These are phyloP conservation scores for Diddensiella caesifluorescens DNA, from an alignment of 805 yeast genomes.

Conservation along the genomic window DNA sequence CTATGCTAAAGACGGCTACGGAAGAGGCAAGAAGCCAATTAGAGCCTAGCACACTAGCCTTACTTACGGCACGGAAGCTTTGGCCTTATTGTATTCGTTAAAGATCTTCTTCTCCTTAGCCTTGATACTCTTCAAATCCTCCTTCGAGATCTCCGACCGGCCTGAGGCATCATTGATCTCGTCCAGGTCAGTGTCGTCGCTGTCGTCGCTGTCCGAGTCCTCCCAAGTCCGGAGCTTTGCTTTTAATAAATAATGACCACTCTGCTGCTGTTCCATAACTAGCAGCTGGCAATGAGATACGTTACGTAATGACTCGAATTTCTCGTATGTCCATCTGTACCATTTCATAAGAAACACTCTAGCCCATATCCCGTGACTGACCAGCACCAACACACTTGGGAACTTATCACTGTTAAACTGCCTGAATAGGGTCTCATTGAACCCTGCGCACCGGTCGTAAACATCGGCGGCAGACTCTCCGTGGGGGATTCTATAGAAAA, in stretches of 20 bases:
- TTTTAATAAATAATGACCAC: constrained; percentile 48
- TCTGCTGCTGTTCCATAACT: constrained; percentile 59
- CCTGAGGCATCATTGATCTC: constrained; percentile 15
- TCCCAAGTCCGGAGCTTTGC: constrained; percentile 72
- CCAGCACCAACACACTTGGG: constrained; percentile 77
- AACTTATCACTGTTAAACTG: constrained; percentile 65
- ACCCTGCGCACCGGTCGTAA: constrained; percentile 83
- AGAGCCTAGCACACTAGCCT: too few species aligned
- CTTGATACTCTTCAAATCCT: constrained; percentile 8
- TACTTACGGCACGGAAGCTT: too few species aligned
- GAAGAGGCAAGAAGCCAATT: constrained; percentile 70
- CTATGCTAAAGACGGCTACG: constrained; percentile 84
- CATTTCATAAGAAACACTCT: constrained; percentile 90
- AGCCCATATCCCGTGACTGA: constrained; percentile 93
- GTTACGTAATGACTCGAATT: constrained; percentile 76
- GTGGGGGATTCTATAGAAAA: constrained; percentile 83
- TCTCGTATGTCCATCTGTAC: constrained; percentile 90
- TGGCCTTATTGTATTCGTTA: constrained; percentile 11
- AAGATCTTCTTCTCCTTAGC: constrained; percentile 18
- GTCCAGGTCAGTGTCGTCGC: constrained; percentile 18
- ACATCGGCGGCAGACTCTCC: constrained; percentile 98
- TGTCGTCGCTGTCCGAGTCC: constrained; percentile 37
- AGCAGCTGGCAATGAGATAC: constrained; percentile 81
- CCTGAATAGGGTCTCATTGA: constrained; percentile 79
- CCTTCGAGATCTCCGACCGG: constrained; percentile 11